Evolutionary conservation across 2,329 filamentous ascomycete species (phyloP).

Genomic region (Nigrograna mackinnonii): DNA sequence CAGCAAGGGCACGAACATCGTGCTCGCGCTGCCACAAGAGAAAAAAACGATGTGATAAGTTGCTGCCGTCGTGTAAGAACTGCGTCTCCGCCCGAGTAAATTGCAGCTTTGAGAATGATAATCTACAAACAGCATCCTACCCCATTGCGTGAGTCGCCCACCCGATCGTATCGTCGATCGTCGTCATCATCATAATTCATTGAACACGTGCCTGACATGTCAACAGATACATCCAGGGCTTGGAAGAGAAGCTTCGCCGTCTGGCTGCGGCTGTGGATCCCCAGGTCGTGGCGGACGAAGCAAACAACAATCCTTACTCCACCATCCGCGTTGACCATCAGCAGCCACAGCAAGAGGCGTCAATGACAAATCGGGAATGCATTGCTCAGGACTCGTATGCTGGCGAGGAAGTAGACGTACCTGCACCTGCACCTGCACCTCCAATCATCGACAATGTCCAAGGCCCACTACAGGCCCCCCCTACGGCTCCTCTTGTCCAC

Average conservation of each 20-base stretch:
- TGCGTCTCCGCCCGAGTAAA: slow-evolving; percentile 15
- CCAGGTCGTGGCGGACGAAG: no score
- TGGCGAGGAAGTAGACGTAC: not conserved
- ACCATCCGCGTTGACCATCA: no score
- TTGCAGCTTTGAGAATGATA: not conserved
- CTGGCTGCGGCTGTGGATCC: no score
- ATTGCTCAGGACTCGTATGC: not conserved
- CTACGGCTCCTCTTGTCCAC: not conserved
- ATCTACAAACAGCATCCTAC: not conserved
- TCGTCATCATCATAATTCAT: not conserved
- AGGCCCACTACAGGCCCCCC: not conserved
- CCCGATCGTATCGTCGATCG: not conserved
- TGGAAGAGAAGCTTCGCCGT: not conserved
- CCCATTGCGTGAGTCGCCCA: not conserved
- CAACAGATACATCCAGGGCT: not conserved
- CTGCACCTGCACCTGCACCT: not conserved
- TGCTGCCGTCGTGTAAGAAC: not conserved
- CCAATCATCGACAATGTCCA: not conserved
- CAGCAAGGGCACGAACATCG: no score
- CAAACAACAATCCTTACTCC: no score
- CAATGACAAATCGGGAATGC: no score
- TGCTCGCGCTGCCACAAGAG: no score
- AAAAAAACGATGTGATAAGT: not conserved
- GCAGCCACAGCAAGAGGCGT: no score
- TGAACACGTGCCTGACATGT: not conserved